Conservation (phyloP, 1,284 basidiomycete species). For the Malassezia cuniculi region DNA sequence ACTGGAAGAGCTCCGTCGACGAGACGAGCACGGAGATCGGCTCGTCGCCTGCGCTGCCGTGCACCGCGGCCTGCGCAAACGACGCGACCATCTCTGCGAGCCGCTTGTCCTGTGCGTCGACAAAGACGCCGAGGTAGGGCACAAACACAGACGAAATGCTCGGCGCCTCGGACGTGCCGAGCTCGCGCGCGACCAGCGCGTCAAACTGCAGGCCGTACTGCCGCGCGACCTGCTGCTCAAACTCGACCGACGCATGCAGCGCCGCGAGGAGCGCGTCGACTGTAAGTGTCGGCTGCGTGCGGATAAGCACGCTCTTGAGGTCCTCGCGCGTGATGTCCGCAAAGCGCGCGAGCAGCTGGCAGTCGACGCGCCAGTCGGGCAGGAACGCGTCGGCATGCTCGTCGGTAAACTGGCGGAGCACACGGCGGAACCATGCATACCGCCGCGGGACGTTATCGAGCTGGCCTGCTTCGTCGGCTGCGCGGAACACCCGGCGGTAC, state of each 20-base stretch:
- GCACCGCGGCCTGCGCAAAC: constrained; percentile 46
- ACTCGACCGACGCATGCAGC: constrained; percentile 37
- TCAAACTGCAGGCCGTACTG: constrained; percentile 22
- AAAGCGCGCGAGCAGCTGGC: constrained; percentile 30
- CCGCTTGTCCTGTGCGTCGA: constrained; percentile 82
- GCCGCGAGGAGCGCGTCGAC: constrained; percentile 34
- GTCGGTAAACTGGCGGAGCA: constrained; percentile 74
- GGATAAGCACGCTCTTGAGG: constrained; percentile 33
- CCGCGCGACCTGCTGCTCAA: constrained; percentile 26
- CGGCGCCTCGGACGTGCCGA: constrained; percentile 34
- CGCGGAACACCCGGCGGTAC: constrained; percentile 81
- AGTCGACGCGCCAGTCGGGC: constrained; percentile 29
- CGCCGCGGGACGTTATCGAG: constrained; percentile 85
- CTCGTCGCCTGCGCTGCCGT: constrained; percentile 48
- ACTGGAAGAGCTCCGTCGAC: constrained; percentile 91
- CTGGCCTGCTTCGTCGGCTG: constrained; percentile 61
- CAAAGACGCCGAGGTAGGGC: constrained; percentile 77
- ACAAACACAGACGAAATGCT: constrained; percentile 66
- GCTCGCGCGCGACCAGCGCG: constrained; percentile 1
- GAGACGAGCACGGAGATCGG: constrained; percentile 62
- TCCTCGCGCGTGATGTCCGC: constrained; percentile 41
- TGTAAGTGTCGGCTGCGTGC: constrained; percentile 29
- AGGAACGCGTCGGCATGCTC: constrained; percentile 52
- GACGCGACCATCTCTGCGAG: constrained; percentile 28
- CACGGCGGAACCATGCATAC: constrained; percentile 88